Base-by-base conservation (phyloP, 2,329 filamentous ascomycete genomes). In the Elsinoe fawcettii region DNA sequence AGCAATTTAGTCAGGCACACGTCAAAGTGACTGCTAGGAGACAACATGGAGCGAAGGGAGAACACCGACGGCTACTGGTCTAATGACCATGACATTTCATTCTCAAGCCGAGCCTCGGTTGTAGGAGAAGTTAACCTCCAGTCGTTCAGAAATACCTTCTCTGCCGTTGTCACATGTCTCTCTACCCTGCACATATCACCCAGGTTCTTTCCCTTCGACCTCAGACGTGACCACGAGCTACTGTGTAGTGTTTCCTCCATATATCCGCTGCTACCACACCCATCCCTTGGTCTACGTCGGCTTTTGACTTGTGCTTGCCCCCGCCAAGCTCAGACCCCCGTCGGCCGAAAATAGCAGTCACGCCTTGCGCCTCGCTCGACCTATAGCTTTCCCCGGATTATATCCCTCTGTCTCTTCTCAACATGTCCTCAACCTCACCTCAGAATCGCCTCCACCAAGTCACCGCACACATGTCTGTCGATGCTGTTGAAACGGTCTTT, bases 391-490 rank as follows among this genome's bases (percentile, higher is more conserved):
- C 54, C 54, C 54, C 54, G 22, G 39, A 55, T 55, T 55, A 55
- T 30, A 43, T 32, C 36, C 36, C 43, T 49, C 16, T 47, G 56
- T 56, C 56, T 58, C 56, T 18, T 58, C 54, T 55, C 25, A 46
- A 30, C 43, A 57, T 54, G 25, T 73, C 77, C 56, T 73, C 77
- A 60, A 71, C 76, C 58, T 73, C 75, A 59, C 70, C 74, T 20
- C 60, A 64, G 67, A 67, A 61, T 64, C 75, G 77, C 58, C 75
- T 76, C 64, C 71, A 71, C 65, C 84, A 77, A 66, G 80, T 90
- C 66, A 78, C 80, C 66, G 78, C 76, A 69, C 89, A 93, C 74
- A 86, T 93, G 80, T 80, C 83, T 69, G 78, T 82, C 62, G 70
- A 74, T 66, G 73, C 73, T 62, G 69, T 75, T 67, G 70, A 78